Base-by-base conservation (phyloP, 2,329 filamentous ascomycete genomes). In the Pleomassaria siparia region DNA sequence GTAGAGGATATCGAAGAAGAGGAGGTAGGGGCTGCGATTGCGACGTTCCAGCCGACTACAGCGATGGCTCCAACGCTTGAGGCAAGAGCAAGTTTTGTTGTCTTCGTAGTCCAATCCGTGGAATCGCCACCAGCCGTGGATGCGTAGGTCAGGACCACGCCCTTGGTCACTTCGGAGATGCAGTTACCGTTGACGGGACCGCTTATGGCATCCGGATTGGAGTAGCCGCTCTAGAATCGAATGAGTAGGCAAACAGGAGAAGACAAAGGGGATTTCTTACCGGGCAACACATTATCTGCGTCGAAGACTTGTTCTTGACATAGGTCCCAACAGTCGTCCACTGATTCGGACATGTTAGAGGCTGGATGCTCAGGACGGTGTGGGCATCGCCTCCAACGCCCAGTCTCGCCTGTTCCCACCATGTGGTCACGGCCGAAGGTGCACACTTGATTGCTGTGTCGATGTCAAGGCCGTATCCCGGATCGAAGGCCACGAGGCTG, bases 381-480 rank as follows among this genome's bases (percentile, higher is more conserved):
- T 47, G 48, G 7, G 35, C 7, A 30, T 21, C 21, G 18, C 24
- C 33, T 26, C 44, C 44, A 33, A 32, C 45, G 18, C 40, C 48
- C 20, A 51, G 16, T 13, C 44, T 32, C 1, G 40, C 44, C 25
- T 51, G 49, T 22, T 48, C 40, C 45, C 41, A 47, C 44, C 36
- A 51, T 6, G 49, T 51, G 29, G 40, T 51, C 5, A 48, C 49
- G 2, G 45, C 45, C 10, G 44, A 48, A 15, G 49, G 49, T n/a
- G 28, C 28, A n/a, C 28, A 30, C 4, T 30, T 30, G 29, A 47
- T 45, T 48, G 15, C 16, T 4, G 40, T 26, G 24, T 48, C 33
- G 15, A 51, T 51, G 20, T 48, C 49, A 24, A 51, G 42, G 8
- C 45, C 41, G 30, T 48, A 51, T 2, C 45, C 45, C 7, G 45